These are phyloP conservation scores for Termitomyces sp. DNA, from an alignment of 768 basidiomycete species.

Conservation along the genomic window DNA sequence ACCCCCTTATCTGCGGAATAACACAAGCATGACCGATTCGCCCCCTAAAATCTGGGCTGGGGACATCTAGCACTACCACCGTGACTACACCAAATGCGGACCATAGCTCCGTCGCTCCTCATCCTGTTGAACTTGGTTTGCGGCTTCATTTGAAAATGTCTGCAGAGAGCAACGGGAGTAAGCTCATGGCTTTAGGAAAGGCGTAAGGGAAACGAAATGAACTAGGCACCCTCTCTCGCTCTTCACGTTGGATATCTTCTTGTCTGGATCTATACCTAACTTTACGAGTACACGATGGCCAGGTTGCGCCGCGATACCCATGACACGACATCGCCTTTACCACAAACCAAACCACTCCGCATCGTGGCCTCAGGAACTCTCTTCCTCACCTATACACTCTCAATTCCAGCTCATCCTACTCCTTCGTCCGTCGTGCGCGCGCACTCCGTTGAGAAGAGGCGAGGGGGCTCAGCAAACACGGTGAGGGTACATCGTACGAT, in stretches of 20 bases:
- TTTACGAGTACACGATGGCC: slow-evolving; percentile 32
- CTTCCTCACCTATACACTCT: slow-evolving; percentile 72
- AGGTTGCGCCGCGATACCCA: slow-evolving; percentile 43
- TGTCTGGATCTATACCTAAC: not conserved
- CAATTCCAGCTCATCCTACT: slow-evolving; percentile 54
- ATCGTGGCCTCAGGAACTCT: slow-evolving; percentile 79
- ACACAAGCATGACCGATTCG: no score
- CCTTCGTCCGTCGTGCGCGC: slow-evolving; percentile 63
- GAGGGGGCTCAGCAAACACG: slow-evolving; percentile 73
- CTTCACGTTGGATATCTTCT: not conserved
- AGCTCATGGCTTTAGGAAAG: no score
- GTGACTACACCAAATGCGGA: no score
- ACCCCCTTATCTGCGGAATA: no score
- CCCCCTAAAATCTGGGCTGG: no score
- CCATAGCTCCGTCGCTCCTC: no score
- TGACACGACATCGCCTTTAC: slow-evolving; percentile 23
- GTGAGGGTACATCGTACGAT: slow-evolving; percentile 18
- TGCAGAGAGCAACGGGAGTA: no score
- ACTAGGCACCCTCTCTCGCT: not conserved
- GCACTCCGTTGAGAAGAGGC: slow-evolving; percentile 60
- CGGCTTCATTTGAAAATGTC: no score
- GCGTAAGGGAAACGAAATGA: slow-evolving; percentile 14
- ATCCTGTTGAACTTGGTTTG: no score
- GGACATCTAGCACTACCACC: no score
- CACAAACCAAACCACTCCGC: slow-evolving; percentile 46